phyloP scores from a whole-genome alignment of 1,284 basidiomycete genomes.

The Ustilago tritici region DNA sequence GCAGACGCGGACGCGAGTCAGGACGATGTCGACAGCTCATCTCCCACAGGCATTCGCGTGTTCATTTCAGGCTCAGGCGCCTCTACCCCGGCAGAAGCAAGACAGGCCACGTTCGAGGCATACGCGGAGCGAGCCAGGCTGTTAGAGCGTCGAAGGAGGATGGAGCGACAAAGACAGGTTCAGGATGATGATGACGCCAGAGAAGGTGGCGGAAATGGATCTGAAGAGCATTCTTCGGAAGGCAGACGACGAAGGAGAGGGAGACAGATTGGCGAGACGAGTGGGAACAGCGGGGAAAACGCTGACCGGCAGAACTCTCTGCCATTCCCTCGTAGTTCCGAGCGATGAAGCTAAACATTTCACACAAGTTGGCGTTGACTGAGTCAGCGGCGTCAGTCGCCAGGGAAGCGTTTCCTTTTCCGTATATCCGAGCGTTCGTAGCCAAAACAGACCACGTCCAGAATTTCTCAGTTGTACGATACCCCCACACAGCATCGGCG shows the following conservation, averaged over 20 bases:
- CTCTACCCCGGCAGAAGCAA: constrained; percentile 35
- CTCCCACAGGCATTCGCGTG: constrained; percentile 25
- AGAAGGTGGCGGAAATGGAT: constrained; percentile 11
- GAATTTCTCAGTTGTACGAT: neutral
- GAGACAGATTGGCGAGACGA: constrained; percentile 10
- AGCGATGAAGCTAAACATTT: constrained; percentile 17
- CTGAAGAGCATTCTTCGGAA: constrained; percentile 14
- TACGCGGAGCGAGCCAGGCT: constrained; percentile 41
- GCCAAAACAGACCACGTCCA: no score
- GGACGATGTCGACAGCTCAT: constrained; percentile 5
- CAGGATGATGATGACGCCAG: neutral
- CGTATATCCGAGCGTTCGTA: no score
- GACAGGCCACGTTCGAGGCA: constrained; percentile 48
- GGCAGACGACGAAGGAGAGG: constrained; percentile 21
- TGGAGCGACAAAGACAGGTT: constrained; percentile 15
- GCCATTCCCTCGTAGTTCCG: constrained; percentile 30
- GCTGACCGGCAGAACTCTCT: constrained; percentile 27
- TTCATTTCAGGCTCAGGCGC: constrained; percentile 38
- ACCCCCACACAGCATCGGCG: no score
- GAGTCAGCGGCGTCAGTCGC: no score
- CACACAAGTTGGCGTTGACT: neutral
- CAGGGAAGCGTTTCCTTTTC: no score
- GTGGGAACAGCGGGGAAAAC: neutral
- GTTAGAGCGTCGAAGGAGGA: constrained; percentile 29
- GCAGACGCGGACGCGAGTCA: constrained; percentile 4